Percentiles rank a stretch among this genome's conserved stretches.
Conservation (phyloP, 2,329 filamentous ascomycete species). For the Botrytis fragariae region DNA sequence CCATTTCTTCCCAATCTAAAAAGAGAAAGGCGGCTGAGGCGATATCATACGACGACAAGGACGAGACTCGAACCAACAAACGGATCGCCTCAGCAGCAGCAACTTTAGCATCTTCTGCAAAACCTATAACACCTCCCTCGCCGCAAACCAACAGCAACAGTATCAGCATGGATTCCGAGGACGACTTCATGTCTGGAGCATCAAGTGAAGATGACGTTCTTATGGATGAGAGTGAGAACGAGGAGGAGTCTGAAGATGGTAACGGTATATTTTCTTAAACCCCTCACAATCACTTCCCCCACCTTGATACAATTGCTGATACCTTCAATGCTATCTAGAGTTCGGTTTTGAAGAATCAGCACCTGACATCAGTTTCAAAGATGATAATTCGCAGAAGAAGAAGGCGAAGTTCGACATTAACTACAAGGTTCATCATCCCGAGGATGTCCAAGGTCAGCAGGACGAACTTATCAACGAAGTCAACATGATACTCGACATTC, state of each 20-base stretch:
- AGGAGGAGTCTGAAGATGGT: conserved; percentile 54
- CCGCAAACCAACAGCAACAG: conserved; percentile 52
- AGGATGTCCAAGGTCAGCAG: conserved; percentile 82
- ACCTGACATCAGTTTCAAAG: conserved; percentile 47
- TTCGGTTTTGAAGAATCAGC: conserved; percentile 51
- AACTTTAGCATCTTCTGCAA: conserved; percentile 6
- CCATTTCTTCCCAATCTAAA: conserved; percentile 51
- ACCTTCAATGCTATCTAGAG: conserved; percentile 28
- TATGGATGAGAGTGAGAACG: conserved; percentile 76
- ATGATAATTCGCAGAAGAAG: conserved; percentile 69
- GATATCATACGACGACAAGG: conserved; percentile 38
- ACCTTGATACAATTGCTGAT: conserved; percentile 19
- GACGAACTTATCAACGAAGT: conserved; percentile 85
- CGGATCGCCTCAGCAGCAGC: conserved; percentile 41
- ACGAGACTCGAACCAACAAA: conserved; percentile 37
- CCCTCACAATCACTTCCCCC: conserved; percentile 2
- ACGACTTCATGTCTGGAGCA: conserved; percentile 83
- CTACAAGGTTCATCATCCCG: conserved; percentile 76
- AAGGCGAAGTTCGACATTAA: conserved; percentile 79
- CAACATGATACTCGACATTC: conserved; percentile 84
- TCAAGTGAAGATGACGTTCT: conserved; percentile 75
- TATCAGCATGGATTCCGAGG: conserved; percentile 93
- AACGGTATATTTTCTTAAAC: conserved; percentile 15
- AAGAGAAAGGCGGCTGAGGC: conserved; percentile 54
- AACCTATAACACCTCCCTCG: conserved; percentile 48